Base-by-base conservation (phyloP, 257 asterid species). In the Lantana camara region DNA sequence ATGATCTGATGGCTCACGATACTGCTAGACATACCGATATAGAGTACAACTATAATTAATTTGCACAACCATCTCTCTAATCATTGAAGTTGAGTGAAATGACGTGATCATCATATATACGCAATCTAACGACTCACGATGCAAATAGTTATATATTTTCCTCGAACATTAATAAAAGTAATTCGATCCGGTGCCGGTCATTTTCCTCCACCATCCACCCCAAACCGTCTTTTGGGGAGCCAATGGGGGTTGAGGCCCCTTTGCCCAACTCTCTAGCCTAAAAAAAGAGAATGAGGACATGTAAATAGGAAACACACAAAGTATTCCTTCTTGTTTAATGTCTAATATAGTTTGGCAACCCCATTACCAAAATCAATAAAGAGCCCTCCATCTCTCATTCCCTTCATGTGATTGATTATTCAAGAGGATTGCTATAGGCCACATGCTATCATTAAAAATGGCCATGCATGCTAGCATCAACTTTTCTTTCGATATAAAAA, bases 381-480 rank as follows among this genome's bases (percentile, higher is more conserved):
- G 64, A 51, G 30, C 34, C 34, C n/a, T 37, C 9, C 17, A 55
- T 52, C 38, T 58, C 69, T 34, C 14, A 52, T 35, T 60, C 66
- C 57, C 40, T 62, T 70, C 66, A 58, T 64, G 65, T 56, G 75
- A 65, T 56, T 75, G 47, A 72, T 67, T 29, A 59, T 73, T 71
- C 72, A 60, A 60, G 71, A 52, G 70, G 67, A 72, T 67, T 72
- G 79, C 68, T 77, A 80, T 74, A 27, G 32, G 32, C 77, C 86
- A 75, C 57, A 71, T 66, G 80, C 73, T 57, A 68, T 69, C 51
- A 29, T 55, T 29, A 63, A 65, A 60, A 49, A 58, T 66, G 20
- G 60, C 53, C 53, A 45, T 66, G 34, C 57, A 7, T 50, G 12
- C 30, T 2, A 27, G 11, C 40, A 35, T 35, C 40, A 9, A 35